phyloP scores from a whole-genome alignment of 2,329 filamentous ascomycete species.

The Colletotrichum chlorophyti region DNA sequence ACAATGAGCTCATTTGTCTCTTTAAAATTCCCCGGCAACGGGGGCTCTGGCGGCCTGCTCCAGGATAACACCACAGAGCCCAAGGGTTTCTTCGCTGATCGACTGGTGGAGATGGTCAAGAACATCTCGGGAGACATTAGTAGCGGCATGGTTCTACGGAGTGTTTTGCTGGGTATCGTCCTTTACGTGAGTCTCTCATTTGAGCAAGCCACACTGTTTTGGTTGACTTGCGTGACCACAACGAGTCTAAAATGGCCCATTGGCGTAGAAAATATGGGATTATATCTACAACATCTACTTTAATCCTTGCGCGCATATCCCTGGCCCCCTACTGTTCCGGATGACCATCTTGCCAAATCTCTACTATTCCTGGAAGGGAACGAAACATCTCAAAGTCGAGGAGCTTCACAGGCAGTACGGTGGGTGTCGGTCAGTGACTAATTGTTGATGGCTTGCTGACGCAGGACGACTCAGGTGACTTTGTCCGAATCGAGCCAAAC shows the following conservation, averaged over 20 bases:
- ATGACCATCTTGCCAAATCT: background rate
- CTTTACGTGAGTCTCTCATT: background rate
- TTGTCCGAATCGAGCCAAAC: background rate
- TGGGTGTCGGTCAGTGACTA: background rate
- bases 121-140: background rate
- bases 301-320: background rate
- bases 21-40: background rate
- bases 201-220: background rate
- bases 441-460: background rate
- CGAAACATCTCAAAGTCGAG: background rate
- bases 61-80: background rate
- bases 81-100: background rate
- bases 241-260: background rate
- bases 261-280: background rate
- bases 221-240: background rate
- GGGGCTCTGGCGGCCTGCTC: background rate
- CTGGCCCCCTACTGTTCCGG: background rate
- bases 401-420: background rate
- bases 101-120: background rate
- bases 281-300: background rate
- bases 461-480: background rate
- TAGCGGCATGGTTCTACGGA: background rate
- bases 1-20: background rate
- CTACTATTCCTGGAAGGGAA: background rate
- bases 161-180: background rate